Percentiles rank a stretch among this genome's conserved stretches.
Evolutionary conservation across 2,329 filamentous ascomycete genomes (phyloP).

Genomic region (Neocucurbitaria cava): DNA sequence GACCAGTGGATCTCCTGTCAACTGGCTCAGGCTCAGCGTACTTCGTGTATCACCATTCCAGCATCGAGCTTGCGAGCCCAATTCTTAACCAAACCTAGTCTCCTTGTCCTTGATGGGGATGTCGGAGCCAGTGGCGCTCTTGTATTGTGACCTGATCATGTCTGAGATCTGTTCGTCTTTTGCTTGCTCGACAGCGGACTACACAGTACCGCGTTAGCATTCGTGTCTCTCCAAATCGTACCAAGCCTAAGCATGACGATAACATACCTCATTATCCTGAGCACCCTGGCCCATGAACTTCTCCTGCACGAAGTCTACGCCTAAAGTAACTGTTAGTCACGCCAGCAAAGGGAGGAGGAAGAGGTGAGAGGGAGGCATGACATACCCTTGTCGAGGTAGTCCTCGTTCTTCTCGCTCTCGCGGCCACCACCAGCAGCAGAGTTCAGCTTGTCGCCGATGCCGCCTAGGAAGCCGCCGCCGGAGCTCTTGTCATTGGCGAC

Average conservation of each 20-base stretch:
- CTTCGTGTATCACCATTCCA: background rate
- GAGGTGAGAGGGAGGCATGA: background rate
- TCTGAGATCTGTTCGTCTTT: slow-evolving; percentile 83
- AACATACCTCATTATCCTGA: slow-evolving; percentile 62
- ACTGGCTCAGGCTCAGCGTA: slow-evolving; percentile 2
- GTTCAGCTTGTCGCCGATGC: slow-evolving; percentile 75
- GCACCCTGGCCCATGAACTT: slow-evolving; percentile 72
- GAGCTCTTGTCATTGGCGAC: slow-evolving; percentile 31
- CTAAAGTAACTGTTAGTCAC: slow-evolving; percentile 53
- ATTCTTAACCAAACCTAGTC: slow-evolving; percentile 30
- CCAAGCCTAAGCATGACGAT: slow-evolving; percentile 21
- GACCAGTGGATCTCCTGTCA: slow-evolving; percentile 20
- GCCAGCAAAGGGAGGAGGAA: slow-evolving; percentile 1
- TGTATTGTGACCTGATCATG: slow-evolving; percentile 75
- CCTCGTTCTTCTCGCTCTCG: slow-evolving; percentile 82
- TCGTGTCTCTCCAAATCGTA: background rate
- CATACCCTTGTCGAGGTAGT: slow-evolving; percentile 81
- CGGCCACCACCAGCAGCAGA: slow-evolving; percentile 73
- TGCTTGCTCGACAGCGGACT: slow-evolving; percentile 75
- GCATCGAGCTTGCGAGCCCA: background rate
- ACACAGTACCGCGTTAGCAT: slow-evolving; percentile 13
- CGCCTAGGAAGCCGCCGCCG: slow-evolving; percentile 60
- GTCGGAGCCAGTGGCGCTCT: slow-evolving; percentile 70
- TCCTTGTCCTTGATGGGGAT: slow-evolving; percentile 75
- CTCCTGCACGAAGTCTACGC: slow-evolving; percentile 79